Conservation (phyloP, 768 basidiomycete species). For the Kwoniella europaea region DNA sequence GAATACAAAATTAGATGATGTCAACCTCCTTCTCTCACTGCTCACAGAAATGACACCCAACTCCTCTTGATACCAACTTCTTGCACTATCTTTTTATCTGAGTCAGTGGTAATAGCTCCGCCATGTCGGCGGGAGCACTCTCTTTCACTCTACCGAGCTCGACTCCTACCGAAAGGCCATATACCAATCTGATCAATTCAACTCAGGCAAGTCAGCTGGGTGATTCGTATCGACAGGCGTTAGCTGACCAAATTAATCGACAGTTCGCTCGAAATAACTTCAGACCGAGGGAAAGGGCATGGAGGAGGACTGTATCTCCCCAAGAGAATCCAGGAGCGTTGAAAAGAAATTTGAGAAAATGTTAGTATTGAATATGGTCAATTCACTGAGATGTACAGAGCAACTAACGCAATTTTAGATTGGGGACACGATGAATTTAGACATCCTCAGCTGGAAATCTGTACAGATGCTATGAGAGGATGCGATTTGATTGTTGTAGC, state of each 20-base stretch:
- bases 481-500: slow-evolving; percentile 56
- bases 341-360: slow-evolving; percentile 41
- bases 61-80: background rate
- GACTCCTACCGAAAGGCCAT: slow-evolving; percentile 36
- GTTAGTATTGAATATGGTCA: slow-evolving; percentile 29
- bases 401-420: slow-evolving; percentile 26
- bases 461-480: slow-evolving; percentile 47
- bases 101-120: background rate
- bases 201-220: slow-evolving; percentile 33
- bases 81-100: background rate
- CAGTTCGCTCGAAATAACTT: slow-evolving; percentile 44
- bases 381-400: too few relatives aligned
- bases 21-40: slow-evolving; percentile 10
- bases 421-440: slow-evolving; percentile 50
- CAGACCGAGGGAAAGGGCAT: slow-evolving; percentile 34
- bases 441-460: slow-evolving; percentile 53
- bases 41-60: background rate
- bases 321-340: slow-evolving; percentile 46
- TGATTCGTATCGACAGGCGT: background rate
- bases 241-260: background rate
- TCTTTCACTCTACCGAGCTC: slow-evolving; percentile 34
- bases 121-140: slow-evolving; percentile 1
- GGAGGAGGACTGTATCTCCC: slow-evolving; percentile 42
- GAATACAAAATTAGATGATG: slow-evolving; percentile 10
- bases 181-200: slow-evolving; percentile 41